phyloP scores from a whole-genome alignment of 2,329 filamentous ascomycete species.

The Beauveria sp. region DNA sequence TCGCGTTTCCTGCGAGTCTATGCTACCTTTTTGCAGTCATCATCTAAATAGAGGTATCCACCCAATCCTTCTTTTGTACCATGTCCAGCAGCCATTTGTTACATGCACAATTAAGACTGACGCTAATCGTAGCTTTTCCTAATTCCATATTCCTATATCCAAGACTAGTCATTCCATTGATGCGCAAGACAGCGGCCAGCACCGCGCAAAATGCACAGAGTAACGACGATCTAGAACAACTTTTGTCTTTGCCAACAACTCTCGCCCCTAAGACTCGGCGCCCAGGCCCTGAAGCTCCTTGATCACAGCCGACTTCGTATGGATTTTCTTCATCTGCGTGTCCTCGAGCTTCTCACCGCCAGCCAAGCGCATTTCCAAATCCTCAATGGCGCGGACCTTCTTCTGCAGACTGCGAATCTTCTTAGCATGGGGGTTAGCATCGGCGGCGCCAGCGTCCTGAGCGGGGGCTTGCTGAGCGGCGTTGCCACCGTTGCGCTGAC shows the following conservation, averaged over 20 bases:
- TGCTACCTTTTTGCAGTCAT: slow-evolving; percentile 10
- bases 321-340: slow-evolving; percentile 97
- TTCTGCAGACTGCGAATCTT: slow-evolving; percentile 90
- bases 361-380: slow-evolving; percentile 92
- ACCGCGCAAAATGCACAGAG: neutral
- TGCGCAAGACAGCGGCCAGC: neutral
- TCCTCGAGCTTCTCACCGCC: slow-evolving; percentile 95
- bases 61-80: neutral
- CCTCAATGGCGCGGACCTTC: slow-evolving; percentile 96
- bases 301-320: slow-evolving; percentile 74
- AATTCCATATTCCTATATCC: neutral
- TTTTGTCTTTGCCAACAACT: neutral
- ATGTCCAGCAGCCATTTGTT: neutral
- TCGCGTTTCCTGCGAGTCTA: slow-evolving; percentile 12
- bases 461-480: slow-evolving; percentile 18
- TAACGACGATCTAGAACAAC: neutral
- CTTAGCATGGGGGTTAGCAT: slow-evolving; percentile 73
- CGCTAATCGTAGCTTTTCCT: neutral
- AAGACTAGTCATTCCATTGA: neutral
- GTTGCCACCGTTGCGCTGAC: slow-evolving; percentile 20
- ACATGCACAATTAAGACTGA: neutral
- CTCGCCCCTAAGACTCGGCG: slow-evolving; percentile 19
- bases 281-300: slow-evolving; percentile 67
- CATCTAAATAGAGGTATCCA: neutral
- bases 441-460: slow-evolving; percentile 37